These are phyloP conservation scores for Quercus glauca DNA, from an alignment of 306 rosid genomes.

Conservation along the genomic window DNA sequence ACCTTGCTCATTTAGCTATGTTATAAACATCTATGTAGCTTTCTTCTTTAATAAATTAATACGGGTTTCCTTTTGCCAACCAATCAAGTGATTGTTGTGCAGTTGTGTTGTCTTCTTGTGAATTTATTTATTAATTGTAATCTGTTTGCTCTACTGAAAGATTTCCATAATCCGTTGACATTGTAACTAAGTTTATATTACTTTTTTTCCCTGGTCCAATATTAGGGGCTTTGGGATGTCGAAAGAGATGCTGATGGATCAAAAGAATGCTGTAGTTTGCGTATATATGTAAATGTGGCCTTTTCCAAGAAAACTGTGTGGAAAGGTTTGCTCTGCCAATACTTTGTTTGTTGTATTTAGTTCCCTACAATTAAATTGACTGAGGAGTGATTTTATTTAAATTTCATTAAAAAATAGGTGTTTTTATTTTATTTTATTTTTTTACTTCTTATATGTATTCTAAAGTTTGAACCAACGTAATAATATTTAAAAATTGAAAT, in stretches of 20 bases:
- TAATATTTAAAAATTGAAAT: background rate
- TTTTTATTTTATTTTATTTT: too few relatives aligned
- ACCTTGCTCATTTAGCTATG: background rate
- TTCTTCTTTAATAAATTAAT: background rate
- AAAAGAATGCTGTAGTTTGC: constrained; percentile 55
- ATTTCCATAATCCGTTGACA: background rate
- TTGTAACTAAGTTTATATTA: background rate
- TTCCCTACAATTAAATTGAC: background rate
- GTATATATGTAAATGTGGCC: constrained; percentile 72
- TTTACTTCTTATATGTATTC: background rate
- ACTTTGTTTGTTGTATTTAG: constrained; percentile 1
- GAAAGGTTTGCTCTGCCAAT: constrained; percentile 56
- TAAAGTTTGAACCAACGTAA: background rate
- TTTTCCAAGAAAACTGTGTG: constrained; percentile 79
- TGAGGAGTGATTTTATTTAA: background rate
- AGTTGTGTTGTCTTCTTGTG: background rate
- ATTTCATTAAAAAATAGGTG: background rate
- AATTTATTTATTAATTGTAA: background rate
- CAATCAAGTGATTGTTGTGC: background rate
- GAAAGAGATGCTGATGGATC: constrained; percentile 56
- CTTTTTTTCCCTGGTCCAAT: constrained; percentile 20
- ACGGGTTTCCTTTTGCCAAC: background rate
- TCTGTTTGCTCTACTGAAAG: background rate
- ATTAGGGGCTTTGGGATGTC: constrained; percentile 74
- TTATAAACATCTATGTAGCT: background rate